Evolutionary conservation across 495 filamentous ascomycete species (phyloP), one percentile per base, ranked within the genome.

Genomic region (Usnea hakonensis): DNA sequence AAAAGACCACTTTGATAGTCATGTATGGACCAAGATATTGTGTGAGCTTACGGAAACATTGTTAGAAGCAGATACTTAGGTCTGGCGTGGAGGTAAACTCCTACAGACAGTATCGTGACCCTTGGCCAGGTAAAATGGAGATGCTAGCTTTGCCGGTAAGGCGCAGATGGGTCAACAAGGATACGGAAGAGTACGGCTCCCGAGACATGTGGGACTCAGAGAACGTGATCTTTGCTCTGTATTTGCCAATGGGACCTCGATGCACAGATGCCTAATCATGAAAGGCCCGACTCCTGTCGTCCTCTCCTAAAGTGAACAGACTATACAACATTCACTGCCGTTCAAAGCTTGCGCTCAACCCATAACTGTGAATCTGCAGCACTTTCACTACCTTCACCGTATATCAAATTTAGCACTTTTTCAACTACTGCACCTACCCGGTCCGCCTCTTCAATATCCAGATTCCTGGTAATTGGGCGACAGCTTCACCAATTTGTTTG

Each of bases 201-300:
- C 63, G 65, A 61, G 38, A 68, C 65, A 57, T 50, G 43, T 33
- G 28, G 63, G 40, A 70, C 64, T 66, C 66, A 70, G 67, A 64
- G 63, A 55, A 35, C 60, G 38, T 62, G 60, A 60, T 56, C 52
- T 5, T 19, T 58, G 36, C 21, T 26, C 54, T 44, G 50, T 48
- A 38, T 28, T 43, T 44, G n/a, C 26, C 37, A 35, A 55, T 48
- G 57, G 65, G 44, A 67, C 58, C 35, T 70, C 60, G 68, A 70
- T 64, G 68, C 65, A 65, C 60, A 52, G 64, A 53, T 70, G 64
- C 65, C 65, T 60, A 56, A 70, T 55, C 33, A 46, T 38, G 32
- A 40, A 58, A 61, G 48, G 40, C 35, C 55, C 52, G 30, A 62
- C 33, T 30, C 26, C 44, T 37, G 7, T 40, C 5, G n/a, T 40